Conservation (phyloP, 2,329 filamentous ascomycete species). For the Penicillium vulpinum region DNA sequence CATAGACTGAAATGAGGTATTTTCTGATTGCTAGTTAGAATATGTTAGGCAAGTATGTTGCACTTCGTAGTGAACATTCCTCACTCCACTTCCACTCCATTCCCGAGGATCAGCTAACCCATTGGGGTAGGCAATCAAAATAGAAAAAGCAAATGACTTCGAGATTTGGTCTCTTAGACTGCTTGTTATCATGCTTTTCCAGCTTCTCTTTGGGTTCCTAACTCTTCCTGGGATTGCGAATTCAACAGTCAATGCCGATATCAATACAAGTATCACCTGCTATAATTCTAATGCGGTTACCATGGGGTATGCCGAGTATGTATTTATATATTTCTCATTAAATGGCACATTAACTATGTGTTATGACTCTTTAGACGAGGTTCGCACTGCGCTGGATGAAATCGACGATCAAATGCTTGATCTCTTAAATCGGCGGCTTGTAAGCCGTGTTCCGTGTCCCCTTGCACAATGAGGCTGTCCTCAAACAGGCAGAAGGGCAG, state of each 20-base stretch:
- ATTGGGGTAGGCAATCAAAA: neutral
- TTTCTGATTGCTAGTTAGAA: too few relatives aligned
- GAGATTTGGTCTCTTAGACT: neutral
- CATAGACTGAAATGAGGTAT: too few relatives aligned
- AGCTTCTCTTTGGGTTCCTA: neutral
- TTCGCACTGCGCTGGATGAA: conserved; percentile 3
- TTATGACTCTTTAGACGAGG: conserved; percentile 6
- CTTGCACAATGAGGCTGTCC: conserved; percentile 1
- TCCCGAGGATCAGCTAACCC: neutral
- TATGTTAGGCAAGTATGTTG: too few relatives aligned
- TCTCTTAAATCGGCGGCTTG: neutral
- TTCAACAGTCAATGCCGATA: neutral
- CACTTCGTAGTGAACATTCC: neutral
- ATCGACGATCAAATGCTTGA: neutral
- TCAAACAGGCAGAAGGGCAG: conserved; percentile 2
- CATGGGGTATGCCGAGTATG: conserved; percentile 7
- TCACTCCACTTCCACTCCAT: neutral
- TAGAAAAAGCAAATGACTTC: neutral
- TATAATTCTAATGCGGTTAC: neutral
- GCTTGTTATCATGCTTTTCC: neutral
- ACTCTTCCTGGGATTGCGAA: neutral
- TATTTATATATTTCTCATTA: conserved; percentile 10
- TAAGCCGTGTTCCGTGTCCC: neutral
- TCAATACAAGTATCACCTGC: neutral
- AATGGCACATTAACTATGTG: conserved; percentile 5